Percentiles rank a stretch among this genome's conserved stretches.
phyloP scores from a whole-genome alignment of 805 yeast species.

The Candida montana region DNA sequence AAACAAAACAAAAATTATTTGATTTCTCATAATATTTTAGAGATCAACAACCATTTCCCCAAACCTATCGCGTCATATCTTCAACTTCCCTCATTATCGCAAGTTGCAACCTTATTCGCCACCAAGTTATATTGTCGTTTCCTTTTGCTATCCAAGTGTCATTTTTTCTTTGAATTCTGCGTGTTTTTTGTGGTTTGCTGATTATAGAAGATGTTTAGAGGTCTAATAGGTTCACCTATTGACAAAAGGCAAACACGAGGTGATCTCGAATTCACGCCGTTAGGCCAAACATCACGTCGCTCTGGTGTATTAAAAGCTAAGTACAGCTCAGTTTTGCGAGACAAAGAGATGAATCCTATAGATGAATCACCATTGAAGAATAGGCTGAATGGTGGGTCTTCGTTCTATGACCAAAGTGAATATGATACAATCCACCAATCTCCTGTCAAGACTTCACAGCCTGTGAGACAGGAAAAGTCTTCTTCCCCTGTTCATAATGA shows the following conservation, averaged over 20 bases:
- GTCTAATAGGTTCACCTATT: constrained; percentile 27
- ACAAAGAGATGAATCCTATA: constrained; percentile 11
- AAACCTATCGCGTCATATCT: no score
- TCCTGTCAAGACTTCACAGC: constrained; percentile 2
- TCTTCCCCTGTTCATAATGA: constrained; percentile 18
- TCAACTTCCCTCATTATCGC: no score
- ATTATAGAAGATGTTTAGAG: constrained; percentile 21
- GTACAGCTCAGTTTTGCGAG: neutral
- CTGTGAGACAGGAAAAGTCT: constrained; percentile 4
- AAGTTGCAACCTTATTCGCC: neutral
- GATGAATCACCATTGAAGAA: constrained; percentile 16
- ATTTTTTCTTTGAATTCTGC: neutral
- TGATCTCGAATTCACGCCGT: constrained; percentile 37
- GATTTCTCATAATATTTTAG: neutral
- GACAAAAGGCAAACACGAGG: constrained; percentile 16
- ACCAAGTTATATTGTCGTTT: neutral
- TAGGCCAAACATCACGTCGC: constrained; percentile 24
- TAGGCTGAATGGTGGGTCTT: constrained; percentile 24
- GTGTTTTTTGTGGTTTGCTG: neutral
- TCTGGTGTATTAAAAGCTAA: neutral
- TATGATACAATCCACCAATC: constrained; percentile 19
- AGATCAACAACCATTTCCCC: no score
- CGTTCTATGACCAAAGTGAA: constrained; percentile 22
- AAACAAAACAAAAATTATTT: neutral
- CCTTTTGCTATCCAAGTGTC: neutral